phyloP scores from a whole-genome alignment of 352 stramenopile species.

The Phytopythium mirpurense region DNA sequence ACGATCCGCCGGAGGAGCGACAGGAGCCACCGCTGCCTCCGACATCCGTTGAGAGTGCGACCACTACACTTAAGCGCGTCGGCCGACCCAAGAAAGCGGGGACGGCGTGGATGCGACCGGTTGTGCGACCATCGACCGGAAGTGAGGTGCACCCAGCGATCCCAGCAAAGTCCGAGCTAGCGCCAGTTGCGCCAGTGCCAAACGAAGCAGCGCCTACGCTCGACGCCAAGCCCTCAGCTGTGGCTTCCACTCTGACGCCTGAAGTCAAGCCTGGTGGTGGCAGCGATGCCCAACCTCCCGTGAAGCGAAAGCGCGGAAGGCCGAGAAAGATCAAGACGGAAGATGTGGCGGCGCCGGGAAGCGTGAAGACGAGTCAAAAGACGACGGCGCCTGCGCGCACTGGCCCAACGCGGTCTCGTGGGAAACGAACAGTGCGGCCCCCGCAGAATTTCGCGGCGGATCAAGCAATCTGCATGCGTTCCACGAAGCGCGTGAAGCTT shows the following conservation, averaged over 20 bases:
- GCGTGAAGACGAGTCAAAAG: too few relatives aligned
- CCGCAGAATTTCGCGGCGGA: background rate
- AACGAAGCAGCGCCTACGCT: too few relatives aligned
- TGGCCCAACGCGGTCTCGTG: background rate
- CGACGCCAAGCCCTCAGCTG: too few relatives aligned
- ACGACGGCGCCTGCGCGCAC: too few relatives aligned
- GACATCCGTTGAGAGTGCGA: background rate
- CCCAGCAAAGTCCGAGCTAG: too few relatives aligned
- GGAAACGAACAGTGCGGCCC: background rate
- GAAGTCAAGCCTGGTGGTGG: background rate
- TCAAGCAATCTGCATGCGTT: background rate
- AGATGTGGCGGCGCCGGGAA: too few relatives aligned
- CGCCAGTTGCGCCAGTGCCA: too few relatives aligned
- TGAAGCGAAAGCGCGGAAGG: background rate
- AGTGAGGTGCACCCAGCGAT: too few relatives aligned
- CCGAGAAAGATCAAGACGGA: background rate
- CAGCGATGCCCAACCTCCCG: background rate
- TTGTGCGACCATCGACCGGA: too few relatives aligned
- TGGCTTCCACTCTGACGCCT: too few relatives aligned
- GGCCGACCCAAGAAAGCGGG: background rate
- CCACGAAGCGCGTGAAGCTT: background rate
- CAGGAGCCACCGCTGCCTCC: background rate
- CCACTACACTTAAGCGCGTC: background rate
- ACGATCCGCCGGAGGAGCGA: background rate
- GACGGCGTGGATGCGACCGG: too few relatives aligned